Evolutionary conservation across 2,329 filamentous ascomycete genomes (phyloP).

Genomic region (Cytospora piceicola): DNA sequence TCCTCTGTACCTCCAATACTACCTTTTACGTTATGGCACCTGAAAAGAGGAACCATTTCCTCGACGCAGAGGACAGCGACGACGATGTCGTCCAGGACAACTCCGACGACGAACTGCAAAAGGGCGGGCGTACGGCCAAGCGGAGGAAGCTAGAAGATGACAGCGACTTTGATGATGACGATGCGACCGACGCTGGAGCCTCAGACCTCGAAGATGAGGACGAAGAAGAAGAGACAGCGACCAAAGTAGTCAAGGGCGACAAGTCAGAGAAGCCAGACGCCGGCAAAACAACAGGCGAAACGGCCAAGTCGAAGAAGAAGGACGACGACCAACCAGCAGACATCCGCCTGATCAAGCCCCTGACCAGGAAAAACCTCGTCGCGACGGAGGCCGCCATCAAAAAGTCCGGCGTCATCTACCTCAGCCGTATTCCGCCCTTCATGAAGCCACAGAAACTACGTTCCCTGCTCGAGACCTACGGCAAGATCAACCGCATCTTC

Average conservation of each 20-base stretch:
- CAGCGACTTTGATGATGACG: conserved; percentile 43
- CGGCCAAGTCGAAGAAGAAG: conserved; percentile 36
- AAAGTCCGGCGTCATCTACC: conserved; percentile 80
- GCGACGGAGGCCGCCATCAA: conserved; percentile 66
- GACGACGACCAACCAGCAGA: conserved; percentile 33
- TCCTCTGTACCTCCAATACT: background rate
- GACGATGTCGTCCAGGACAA: conserved; percentile 64
- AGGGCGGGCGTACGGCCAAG: conserved; percentile 66
- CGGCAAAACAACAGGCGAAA: conserved; percentile 29
- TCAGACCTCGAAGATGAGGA: conserved; percentile 34
- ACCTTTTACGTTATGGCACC: conserved; percentile 57
- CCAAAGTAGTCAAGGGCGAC: conserved; percentile 33
- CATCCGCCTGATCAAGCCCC: conserved; percentile 43
- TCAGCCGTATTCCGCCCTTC: conserved; percentile 83
- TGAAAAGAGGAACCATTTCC: conserved; percentile 73
- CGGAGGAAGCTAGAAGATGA: conserved; percentile 61
- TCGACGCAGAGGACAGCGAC: conserved; percentile 64
- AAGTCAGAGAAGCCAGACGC: background rate
- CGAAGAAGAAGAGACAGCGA: conserved; percentile 26
- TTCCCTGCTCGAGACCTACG: conserved; percentile 75
- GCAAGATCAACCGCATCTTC: conserved; percentile 76
- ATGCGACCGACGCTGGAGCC: conserved; percentile 45
- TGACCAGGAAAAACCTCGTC: conserved; percentile 71
- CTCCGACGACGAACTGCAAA: conserved; percentile 66
- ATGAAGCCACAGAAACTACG: conserved; percentile 84